A percentile compares a stretch with the other conserved stretches of the same genome.
Evolutionary conservation across 2,329 filamentous ascomycete species (phyloP).

Genomic region (Trichoderma semiorbis): DNA sequence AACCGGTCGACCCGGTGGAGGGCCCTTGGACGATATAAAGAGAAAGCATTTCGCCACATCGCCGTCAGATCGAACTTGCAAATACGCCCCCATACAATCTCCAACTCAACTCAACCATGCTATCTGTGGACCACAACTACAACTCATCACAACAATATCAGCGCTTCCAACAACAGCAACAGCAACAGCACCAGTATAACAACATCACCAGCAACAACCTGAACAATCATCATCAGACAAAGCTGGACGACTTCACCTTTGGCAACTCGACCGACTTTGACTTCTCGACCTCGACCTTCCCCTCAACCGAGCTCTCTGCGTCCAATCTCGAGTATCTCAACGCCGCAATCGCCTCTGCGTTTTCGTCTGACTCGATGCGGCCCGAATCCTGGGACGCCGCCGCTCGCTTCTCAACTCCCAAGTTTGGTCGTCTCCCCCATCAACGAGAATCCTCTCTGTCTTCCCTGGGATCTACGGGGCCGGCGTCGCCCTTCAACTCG

Average conservation of each 20-base stretch:
- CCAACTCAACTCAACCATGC: conserved; percentile 26
- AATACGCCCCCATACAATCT: conserved; percentile 21
- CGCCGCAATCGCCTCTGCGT: conserved; percentile 24
- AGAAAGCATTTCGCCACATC: conserved; percentile 20
- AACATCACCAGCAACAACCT: conserved; percentile 23
- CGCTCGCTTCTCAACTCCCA: conserved; percentile 36
- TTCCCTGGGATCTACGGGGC: conserved; percentile 58
- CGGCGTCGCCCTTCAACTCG: conserved; percentile 55
- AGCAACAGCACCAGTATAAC: conserved; percentile 24
- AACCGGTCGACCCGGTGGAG: conserved; percentile 17
- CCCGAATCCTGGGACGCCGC: conserved; percentile 40
- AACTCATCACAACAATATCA: conserved; percentile 20
- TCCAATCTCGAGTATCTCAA: conserved; percentile 24
- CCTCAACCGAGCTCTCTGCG: conserved; percentile 22
- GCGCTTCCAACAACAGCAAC: conserved; percentile 21
- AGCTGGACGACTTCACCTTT: conserved; percentile 23
- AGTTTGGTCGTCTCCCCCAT: conserved; percentile 43
- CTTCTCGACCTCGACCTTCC: background rate
- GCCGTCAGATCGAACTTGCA: conserved; percentile 14
- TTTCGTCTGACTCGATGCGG: conserved; percentile 37
- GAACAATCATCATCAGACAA: conserved; percentile 13
- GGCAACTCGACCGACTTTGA: conserved; percentile 14
- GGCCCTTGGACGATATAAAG: conserved; percentile 18
- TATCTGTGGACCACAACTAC: conserved; percentile 29
- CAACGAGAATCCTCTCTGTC: conserved; percentile 61